A percentile compares a stretch with the other conserved stretches of the same genome.
Conservation (phyloP, 345 rosid genomes). For the Eucalyptus microcorys region DNA sequence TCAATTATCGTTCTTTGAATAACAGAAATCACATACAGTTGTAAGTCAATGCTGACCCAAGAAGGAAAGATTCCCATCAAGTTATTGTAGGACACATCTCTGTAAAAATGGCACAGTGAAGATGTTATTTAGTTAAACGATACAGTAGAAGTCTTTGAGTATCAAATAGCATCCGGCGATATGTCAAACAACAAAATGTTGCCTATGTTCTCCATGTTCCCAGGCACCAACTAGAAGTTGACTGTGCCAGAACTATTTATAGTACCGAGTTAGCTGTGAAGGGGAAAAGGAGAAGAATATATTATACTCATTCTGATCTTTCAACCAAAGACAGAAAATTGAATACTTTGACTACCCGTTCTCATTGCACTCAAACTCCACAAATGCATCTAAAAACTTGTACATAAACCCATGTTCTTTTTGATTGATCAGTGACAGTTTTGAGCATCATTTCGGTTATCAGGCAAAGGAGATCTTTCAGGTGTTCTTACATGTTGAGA, state of each 20-base stretch:
- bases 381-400: neutral
- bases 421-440: neutral
- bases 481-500: constrained; percentile 36
- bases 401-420: neutral
- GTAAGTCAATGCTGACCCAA: constrained; percentile 35
- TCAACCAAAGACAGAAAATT: neutral
- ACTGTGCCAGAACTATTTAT: neutral
- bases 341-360: neutral
- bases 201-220: neutral
- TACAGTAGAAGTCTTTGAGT: neutral
- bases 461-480: neutral
- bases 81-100: constrained; percentile 79
- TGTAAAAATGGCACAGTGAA: constrained; percentile 5
- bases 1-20: neutral
- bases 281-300: too few species aligned
- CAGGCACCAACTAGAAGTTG: neutral
- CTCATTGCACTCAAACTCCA: neutral
- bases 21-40: constrained; percentile 27
- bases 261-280: neutral
- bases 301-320: neutral
- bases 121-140: neutral
- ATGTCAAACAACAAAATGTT: neutral
- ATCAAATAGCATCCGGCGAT: neutral
- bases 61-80: constrained; percentile 58
- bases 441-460: neutral